Percentiles rank a stretch among this genome's conserved stretches.
phyloP scores from a whole-genome alignment of 75 land plant genomes.

The Chamaecyparis obtusa region DNA sequence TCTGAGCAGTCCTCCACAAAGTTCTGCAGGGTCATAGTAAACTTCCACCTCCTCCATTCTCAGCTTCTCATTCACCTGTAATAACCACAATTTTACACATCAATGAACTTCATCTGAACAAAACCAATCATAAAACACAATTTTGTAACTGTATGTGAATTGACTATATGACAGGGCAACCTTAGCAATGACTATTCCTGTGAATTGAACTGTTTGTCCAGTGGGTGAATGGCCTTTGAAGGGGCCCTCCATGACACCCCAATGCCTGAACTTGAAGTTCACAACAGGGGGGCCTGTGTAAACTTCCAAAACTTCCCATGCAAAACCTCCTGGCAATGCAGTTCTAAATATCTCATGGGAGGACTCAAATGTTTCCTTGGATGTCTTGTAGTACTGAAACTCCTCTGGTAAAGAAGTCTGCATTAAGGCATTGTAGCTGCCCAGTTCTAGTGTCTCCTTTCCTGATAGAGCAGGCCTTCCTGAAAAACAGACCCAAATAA shows the following conservation, averaged over 20 bases:
- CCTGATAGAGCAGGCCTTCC: constrained; percentile 35
- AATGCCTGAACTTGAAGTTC: constrained; percentile 82
- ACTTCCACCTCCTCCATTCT: constrained; percentile 56
- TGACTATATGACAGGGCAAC: background rate
- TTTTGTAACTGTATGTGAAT: background rate
- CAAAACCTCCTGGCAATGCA: constrained; percentile 67
- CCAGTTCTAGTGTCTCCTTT: constrained; percentile 34
- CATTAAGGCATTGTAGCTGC: constrained; percentile 63
- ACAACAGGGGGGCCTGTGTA: constrained; percentile 72
- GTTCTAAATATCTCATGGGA: constrained; percentile 52
- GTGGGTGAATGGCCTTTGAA: constrained; percentile 78
- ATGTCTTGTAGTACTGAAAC: constrained; percentile 41
- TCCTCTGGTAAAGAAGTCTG: constrained; percentile 49
- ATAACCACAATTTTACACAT: background rate
- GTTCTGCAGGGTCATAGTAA: constrained; percentile 56
- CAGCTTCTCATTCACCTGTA: constrained; percentile 53
- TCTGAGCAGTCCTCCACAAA: constrained; percentile 45
- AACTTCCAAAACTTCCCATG: constrained; percentile 66
- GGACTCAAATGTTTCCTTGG: constrained; percentile 53
- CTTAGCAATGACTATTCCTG: constrained; percentile 67
- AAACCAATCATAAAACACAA: background rate
- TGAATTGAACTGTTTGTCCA: constrained; percentile 64
- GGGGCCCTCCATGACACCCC: constrained; percentile 84
- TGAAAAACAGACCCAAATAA: constrained; percentile 1
- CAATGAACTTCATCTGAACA: background rate